Base-by-base conservation (phyloP, 305 asterid species). In the Fraxinus nigra region DNA sequence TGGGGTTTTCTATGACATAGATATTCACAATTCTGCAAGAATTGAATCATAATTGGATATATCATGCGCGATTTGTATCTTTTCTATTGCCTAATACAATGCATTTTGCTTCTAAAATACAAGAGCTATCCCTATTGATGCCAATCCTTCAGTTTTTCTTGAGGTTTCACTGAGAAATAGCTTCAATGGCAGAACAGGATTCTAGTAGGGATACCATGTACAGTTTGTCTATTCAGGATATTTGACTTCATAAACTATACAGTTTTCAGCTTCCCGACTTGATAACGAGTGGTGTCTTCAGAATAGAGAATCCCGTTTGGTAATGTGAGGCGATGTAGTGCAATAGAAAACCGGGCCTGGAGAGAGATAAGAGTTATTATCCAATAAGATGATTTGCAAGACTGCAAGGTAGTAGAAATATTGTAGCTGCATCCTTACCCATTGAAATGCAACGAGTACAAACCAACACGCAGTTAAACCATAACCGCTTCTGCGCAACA, bases 391-490 rank as follows among this genome's bases (percentile, higher is more conserved):
- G 9, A n/a, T 56, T 69, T 24, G 46, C 18, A 32, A 24, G 20
- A 33, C 82, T 33, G 35, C 51, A 38, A 67, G 80, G 10, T 30
- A 78, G 73, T 75, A 76, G 76, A 75, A 75, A 37, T 34, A 33
- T 7, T 22, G 72, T 63, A 22, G 72, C 72, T 1, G 28, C 8
- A 70, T 22, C 77, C 89, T 85, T 89, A 93, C 97, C 97, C 99
- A 95, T 88, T 95, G 99, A 88, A 95, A 95, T 20, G 95, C 95
- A 43, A 90, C 98, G 33, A 94, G 97, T 0, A 97, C 84, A 78
- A 92, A 94, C 99, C 98, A 95, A 84, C 94, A 91, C 4, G 94
- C 97, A 13, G 93, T 73, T 85, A 94, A 87, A 81, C 99, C 97
- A 77, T 80, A 87, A 81, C 98, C 97, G 75, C 69, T 90, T 79